A percentile compares a stretch with the other conserved stretches of the same genome.
Conservation (phyloP, 495 filamentous ascomycete species). For the Hypoxylon rickii region DNA sequence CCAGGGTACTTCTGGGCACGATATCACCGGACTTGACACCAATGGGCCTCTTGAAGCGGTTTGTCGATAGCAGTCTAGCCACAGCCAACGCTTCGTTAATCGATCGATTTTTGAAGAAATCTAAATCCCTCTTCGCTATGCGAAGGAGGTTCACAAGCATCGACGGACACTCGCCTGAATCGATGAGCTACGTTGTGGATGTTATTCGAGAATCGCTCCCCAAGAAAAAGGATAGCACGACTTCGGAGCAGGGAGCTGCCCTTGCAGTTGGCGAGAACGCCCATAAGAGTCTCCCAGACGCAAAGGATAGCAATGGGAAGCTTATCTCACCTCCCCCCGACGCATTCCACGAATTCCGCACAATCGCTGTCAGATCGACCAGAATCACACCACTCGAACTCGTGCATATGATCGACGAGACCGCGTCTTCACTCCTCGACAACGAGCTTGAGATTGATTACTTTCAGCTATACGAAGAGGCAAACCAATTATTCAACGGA, state of each 20-base stretch:
- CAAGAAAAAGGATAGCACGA: neutral
- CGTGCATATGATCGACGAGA: slow-evolving; percentile 29
- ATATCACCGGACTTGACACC: neutral
- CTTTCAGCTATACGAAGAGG: slow-evolving; percentile 23
- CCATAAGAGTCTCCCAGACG: neutral
- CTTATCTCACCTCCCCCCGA: neutral
- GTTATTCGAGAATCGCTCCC: slow-evolving; percentile 1
- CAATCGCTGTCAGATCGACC: neutral
- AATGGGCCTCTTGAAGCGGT: slow-evolving; percentile 13
- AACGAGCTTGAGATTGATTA: slow-evolving; percentile 33
- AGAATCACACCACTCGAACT: slow-evolving; percentile 26
- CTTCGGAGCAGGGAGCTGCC: neutral
- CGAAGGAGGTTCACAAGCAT: neutral
- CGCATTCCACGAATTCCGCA: neutral
- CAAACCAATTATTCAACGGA: neutral
- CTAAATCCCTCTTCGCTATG: slow-evolving; percentile 1
- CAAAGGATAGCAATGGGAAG: neutral
- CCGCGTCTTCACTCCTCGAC: slow-evolving; percentile 27
- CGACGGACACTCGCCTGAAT: neutral
- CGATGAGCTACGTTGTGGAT: neutral
- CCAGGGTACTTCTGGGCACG: slow-evolving; percentile 8
- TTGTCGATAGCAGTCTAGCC: neutral
- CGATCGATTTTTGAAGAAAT: neutral
- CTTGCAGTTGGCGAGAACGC: neutral
- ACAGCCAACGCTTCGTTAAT: neutral